Evolutionary conservation across 2,329 filamentous ascomycete genomes (phyloP).

Genomic region (Lecanicillium sp.): DNA sequence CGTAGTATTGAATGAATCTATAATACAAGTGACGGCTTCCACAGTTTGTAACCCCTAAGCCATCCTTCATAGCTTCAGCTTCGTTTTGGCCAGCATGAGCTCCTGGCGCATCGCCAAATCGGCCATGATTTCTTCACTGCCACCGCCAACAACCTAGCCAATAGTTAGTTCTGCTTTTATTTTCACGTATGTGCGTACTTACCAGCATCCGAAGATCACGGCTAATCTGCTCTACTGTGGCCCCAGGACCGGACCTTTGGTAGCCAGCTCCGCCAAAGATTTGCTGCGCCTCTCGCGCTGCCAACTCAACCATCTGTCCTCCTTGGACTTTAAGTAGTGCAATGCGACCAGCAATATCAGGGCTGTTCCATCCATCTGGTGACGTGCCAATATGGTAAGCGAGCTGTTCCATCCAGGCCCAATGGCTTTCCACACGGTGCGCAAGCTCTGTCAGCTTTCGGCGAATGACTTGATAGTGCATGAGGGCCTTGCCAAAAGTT

Average conservation of each 20-base stretch:
- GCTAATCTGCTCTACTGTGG: constrained; percentile 43
- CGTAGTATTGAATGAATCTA: too few species aligned
- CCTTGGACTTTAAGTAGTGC: constrained; percentile 38
- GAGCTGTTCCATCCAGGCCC: constrained; percentile 54
- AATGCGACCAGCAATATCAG: constrained; percentile 22
- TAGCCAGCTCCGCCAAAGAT: constrained; percentile 46
- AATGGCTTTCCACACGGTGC: constrained; percentile 50
- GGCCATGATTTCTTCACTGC: constrained; percentile 46
- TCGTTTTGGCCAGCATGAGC: constrained; percentile 13
- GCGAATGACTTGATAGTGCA: constrained; percentile 50
- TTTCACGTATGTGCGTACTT: not conserved
- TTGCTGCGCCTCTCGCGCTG: constrained; percentile 44
- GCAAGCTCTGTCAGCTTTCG: constrained; percentile 52
- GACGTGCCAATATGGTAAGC: constrained; percentile 40
- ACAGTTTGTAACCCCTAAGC: too few species aligned
- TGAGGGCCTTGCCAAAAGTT: constrained; percentile 51
- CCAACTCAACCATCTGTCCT: constrained; percentile 39
- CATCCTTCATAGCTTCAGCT: constrained; percentile 11
- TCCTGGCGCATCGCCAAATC: constrained; percentile 45
- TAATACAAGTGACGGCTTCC: too few species aligned
- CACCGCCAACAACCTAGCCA: constrained; percentile 40
- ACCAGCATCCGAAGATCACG: constrained; percentile 36
- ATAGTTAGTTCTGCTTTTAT: not conserved
- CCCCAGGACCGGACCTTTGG: constrained; percentile 37
- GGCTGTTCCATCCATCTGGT: constrained; percentile 18